phyloP scores from a whole-genome alignment of 139 green algal species.

The Chlamydomonas incerta region DNA sequence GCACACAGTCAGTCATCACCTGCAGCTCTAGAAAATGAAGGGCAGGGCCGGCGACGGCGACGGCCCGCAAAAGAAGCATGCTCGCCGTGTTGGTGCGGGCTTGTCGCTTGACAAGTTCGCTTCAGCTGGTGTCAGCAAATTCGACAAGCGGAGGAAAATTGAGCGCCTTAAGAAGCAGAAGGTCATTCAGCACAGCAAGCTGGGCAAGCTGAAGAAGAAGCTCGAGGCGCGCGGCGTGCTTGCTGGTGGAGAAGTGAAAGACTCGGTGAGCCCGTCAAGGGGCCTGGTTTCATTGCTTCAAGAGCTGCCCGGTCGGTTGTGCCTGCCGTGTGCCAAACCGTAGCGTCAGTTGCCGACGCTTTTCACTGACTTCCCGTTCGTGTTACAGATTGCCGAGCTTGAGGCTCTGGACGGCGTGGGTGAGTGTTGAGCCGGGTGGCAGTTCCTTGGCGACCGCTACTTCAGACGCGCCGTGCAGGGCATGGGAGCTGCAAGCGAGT shows the following conservation, averaged over 20 bases:
- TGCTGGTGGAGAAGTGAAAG: neutral
- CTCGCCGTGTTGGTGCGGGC: conserved; percentile 9
- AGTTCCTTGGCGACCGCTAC: neutral
- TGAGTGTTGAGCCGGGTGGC: neutral
- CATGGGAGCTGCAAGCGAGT: no score
- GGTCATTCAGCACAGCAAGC: conserved; percentile 27
- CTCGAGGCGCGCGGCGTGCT: conserved; percentile 9
- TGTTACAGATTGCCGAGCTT: conserved; percentile 29
- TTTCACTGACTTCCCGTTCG: no score
- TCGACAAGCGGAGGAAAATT: conserved; percentile 35
- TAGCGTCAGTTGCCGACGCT: no score
- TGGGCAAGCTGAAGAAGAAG: conserved; percentile 18
- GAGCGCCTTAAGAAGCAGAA: conserved; percentile 34
- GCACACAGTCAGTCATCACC: no score
- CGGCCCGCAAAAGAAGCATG: neutral
- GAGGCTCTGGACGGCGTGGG: conserved; percentile 6
- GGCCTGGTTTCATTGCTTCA: no score
- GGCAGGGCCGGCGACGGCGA: neutral
- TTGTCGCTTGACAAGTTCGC: conserved; percentile 38
- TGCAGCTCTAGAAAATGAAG: no score
- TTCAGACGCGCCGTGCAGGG: neutral
- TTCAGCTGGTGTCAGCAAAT: conserved; percentile 15
- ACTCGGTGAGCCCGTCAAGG: conserved; percentile 5
- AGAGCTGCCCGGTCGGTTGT: no score
- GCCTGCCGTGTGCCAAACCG: no score